phyloP scores from a whole-genome alignment of 2,329 filamentous ascomycete species.

The Fusarium longipes region DNA sequence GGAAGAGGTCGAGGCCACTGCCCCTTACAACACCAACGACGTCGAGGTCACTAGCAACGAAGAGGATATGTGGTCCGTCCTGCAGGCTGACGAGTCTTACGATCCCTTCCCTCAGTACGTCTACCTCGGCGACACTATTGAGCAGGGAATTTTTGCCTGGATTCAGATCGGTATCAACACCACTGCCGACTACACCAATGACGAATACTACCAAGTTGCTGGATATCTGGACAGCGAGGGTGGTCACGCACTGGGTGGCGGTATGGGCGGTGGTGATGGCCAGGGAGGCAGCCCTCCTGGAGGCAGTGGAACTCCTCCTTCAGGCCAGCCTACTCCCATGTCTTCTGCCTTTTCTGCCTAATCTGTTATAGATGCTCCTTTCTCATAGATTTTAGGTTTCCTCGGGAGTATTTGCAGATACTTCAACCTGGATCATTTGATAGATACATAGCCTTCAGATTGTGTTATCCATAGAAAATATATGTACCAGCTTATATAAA shows the following conservation, averaged over 20 bases:
- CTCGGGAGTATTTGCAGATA: too few relatives aligned
- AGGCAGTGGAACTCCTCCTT: conserved; percentile 2
- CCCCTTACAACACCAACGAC: conserved; percentile 3
- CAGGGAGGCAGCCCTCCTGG: neutral
- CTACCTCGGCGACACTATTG: conserved; percentile 2
- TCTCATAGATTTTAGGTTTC: too few relatives aligned
- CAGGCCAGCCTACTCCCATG: neutral
- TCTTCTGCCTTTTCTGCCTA: neutral
- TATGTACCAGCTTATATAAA: too few relatives aligned
- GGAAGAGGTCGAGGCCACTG: neutral
- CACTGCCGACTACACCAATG: neutral
- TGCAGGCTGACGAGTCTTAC: conserved; percentile 16
- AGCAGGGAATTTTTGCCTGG: conserved; percentile 20
- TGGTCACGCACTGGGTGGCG: conserved; percentile 7
- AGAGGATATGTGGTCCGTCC: conserved; percentile 16
- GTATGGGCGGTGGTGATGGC: conserved; percentile 3
- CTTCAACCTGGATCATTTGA: too few relatives aligned
- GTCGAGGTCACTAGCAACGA: conserved; percentile 5
- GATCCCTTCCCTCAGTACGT: conserved; percentile 19
- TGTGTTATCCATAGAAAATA: too few relatives aligned
- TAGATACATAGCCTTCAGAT: too few relatives aligned
- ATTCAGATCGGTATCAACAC: conserved; percentile 13
- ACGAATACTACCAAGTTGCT: conserved; percentile 11
- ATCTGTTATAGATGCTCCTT: too few relatives aligned
- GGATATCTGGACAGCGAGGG: conserved; percentile 5